Evolutionary conservation across 768 basidiomycete genomes (phyloP), one percentile per base, ranked within the genome.

Genomic region (Rhizopogon salebrosus): DNA sequence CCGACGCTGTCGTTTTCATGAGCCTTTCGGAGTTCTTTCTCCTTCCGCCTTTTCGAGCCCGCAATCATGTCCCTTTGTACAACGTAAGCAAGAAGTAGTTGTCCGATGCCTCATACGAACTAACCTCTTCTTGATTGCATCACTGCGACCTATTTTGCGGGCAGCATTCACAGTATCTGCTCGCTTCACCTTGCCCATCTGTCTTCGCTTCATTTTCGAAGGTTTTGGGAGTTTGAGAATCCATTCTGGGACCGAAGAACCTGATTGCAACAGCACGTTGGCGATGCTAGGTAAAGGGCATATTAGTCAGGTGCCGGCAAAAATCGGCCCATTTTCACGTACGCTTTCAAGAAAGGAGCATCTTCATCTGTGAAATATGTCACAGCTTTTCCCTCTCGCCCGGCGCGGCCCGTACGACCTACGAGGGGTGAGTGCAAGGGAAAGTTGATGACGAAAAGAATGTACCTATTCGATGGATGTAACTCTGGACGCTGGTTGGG

Each of bases 341-440:
- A 90, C 89, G 90, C 83, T 74, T 97, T 95, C 42, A 99, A 75
- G 69, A 87, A 92, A 0, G 92, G 89, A 0, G 84, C 89, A 66
- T 99, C 97, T 54, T 92, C 89, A 58, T 94, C 82, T 2, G 93
- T 97, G 74, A 97, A 98, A 69, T 92, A 98, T 1, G 97, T 99
- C 37, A 95, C 83, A 0, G 97, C 95, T 66, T 89, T 89, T 16
- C 97, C 97, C 60, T 90, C 85, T 48, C 87, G 79, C 6, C 94
- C 95, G 16, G 95, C 95, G 49, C 97, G 83, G 20, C 95, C 97
- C 4, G 97, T 98, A 56, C 97, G 90, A 64, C 94, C 89, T 91
- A 43, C 20, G 18, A 48, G 24, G 43, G 14, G 48, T 63, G 49
- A 62, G 37, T 42, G 27, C 29, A 18, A 7, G 14, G 24, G 3